A percentile compares a stretch with the other conserved stretches of the same genome.
phyloP scores from a whole-genome alignment of 2,329 filamentous ascomycete genomes.

The Colletotrichum endophyticum region DNA sequence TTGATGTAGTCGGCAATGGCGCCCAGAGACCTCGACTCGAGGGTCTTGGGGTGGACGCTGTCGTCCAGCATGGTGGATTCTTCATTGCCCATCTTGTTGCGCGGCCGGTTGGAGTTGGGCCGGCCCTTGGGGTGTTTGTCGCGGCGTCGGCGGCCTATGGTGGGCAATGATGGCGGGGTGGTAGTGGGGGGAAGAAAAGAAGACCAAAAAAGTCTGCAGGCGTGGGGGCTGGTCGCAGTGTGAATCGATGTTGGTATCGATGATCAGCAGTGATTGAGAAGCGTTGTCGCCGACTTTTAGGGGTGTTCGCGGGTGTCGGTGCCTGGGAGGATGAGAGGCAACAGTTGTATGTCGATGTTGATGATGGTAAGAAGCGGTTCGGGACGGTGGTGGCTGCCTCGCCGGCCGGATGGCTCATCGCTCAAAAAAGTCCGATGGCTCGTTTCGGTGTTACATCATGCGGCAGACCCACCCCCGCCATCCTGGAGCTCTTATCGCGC shows the following conservation, averaged over 20 bases:
- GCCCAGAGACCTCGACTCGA: constrained; percentile 72
- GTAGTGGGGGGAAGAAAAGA: neutral
- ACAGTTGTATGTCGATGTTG: neutral
- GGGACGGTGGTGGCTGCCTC: neutral
- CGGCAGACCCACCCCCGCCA: constrained; percentile 11
- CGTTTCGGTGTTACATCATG: constrained; percentile 17
- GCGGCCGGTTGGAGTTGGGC: constrained; percentile 33
- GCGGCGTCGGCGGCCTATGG: constrained; percentile 44
- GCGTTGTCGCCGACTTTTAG: too few species aligned
- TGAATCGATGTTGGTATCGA: neutral
- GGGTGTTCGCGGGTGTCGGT: neutral
- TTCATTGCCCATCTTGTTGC: constrained; percentile 83
- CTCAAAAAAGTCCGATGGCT: constrained; percentile 4
- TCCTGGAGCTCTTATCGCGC: constrained; percentile 9
- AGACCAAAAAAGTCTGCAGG: neutral
- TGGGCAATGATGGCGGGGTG: constrained; percentile 24
- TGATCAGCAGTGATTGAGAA: neutral
- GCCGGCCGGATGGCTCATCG: neutral
- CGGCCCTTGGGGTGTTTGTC: constrained; percentile 37
- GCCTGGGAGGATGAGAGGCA: neutral
- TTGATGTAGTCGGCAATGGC: constrained; percentile 83
- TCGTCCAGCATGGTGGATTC: constrained; percentile 72
- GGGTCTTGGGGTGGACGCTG: constrained; percentile 65
- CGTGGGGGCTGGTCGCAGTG: neutral
- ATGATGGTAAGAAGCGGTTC: neutral